Evolutionary conservation across 352 stramenopile species (phyloP), one percentile per base, ranked within the genome.

Genomic region (Saprolegnia diclina): DNA sequence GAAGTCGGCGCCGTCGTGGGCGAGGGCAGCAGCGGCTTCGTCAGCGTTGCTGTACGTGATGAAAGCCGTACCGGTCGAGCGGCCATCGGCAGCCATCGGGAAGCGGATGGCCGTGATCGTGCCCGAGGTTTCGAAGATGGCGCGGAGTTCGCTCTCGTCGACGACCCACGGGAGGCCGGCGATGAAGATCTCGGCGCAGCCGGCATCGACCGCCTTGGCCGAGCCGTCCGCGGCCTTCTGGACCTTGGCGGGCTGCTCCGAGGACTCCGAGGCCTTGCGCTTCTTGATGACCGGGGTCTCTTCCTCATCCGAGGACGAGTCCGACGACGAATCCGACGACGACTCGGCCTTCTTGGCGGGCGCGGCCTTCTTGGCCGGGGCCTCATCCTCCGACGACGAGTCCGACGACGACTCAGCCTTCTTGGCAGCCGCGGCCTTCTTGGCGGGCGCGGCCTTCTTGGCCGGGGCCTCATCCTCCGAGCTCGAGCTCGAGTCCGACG

Each of bases 131-230:
- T 73, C 74, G 76, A 99, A 99, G 77, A 98, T 97, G 44, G 94
- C 90, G 35, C 76, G 75, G 4, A 99, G 78, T 72, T 99, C 91
- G 0, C 98, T 89, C 73, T 99, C 93, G 0, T 90, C 96, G 32
- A 92, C 84, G 13, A 81, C 87, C 95, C 96, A 99, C 26, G 97
- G 97, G 1, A 99, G 79, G 56, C 97, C 97, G 38, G 92, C 82
- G 44, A 99, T 97, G 73, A 92, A 94, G 26, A 89, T 83, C 63
- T 90, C 89, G 11, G 79, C 83, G 4, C 71, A 71, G 67, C 79
- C 81, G 74, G 78, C 78, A 44, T 77, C 73, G 70, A 83, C 84
- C 55, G 81, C 78, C 54, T 77, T 79, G 22, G 79, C 77, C 13
- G 83, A 74, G n/a, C 83, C 85, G 68, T 91, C 78, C 64, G 84